phyloP scores from a whole-genome alignment of 768 basidiomycete species.

The Serpula lacrymans region DNA sequence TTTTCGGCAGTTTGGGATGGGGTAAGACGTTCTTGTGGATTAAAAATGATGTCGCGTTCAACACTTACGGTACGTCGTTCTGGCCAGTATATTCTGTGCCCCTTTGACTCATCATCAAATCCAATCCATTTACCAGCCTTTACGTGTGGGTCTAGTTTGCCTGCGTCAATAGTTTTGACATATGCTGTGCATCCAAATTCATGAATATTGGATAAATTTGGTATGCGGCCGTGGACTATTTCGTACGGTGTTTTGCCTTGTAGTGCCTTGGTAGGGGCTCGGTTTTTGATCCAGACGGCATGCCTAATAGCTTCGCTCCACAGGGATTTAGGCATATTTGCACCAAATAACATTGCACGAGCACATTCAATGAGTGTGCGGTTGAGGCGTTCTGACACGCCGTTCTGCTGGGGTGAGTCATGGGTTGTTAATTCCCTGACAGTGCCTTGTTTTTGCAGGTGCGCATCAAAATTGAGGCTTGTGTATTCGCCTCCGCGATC shows the following conservation, averaged over 20 bases:
- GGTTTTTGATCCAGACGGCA: constrained; percentile 18
- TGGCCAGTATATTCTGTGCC: constrained; percentile 30
- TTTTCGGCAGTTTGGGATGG: too few species aligned
- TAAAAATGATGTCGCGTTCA: constrained; percentile 24
- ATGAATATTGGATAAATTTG: constrained; percentile 12
- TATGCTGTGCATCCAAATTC: constrained; percentile 17
- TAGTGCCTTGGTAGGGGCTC: constrained; percentile 13
- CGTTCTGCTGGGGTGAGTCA: constrained; percentile 20
- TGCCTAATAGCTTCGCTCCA: constrained; percentile 20
- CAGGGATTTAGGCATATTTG: constrained; percentile 15
- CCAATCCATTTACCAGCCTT: constrained; percentile 31
- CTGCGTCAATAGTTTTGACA: constrained; percentile 17
- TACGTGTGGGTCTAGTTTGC: constrained; percentile 22
- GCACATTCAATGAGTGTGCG: constrained; percentile 14
- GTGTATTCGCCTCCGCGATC: constrained; percentile 24
- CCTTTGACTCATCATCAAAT: constrained; percentile 29
- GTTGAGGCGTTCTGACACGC: constrained; percentile 23
- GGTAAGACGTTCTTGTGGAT: too few species aligned
- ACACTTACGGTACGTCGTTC: constrained; percentile 19
- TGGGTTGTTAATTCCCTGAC: constrained; percentile 12
- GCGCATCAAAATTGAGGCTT: constrained; percentile 13
- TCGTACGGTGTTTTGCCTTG: constrained; percentile 23
- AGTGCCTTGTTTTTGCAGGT: constrained; percentile 16
- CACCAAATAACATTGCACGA: constrained; percentile 15
- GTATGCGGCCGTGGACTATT: constrained; percentile 15